Base-by-base conservation (phyloP, 495 filamentous ascomycete species). In the Immersiella caudata region DNA sequence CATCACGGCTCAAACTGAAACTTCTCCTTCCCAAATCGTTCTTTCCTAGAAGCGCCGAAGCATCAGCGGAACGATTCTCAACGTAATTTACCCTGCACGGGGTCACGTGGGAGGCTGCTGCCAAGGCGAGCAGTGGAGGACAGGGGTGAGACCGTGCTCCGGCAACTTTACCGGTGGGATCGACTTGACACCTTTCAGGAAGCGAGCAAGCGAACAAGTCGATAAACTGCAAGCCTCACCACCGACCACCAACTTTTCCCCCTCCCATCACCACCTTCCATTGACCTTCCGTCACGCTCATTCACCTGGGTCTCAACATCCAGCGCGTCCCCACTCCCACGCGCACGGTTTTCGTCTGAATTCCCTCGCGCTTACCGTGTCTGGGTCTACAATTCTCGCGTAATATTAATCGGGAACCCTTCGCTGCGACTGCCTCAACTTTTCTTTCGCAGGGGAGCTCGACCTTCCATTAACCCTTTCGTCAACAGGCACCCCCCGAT, bases 131-230 rank as follows among this genome's bases (percentile, higher is more conserved):
- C 29, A 62, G 59, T 20, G 33, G 59, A 22, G 18, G 20, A 20
- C 29, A 29, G 33, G 59, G 22, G 52, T 22, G 58, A 18, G 58
- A 60, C 21, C 33, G 35, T 20, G 35, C 59, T 29, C 27, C 36
- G 36, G 46, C 61, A 29, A 27, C 20, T 33, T 33, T 55, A 20
- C 61, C 56, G 62, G 70, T 40, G 52, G 27, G 52, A 57, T 35
- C 68, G 51, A 69, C 71, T 71, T 11, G 24, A 77, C 75, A 77
- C 75, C 75, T 77, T 77, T 72, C 75, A 75, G 73, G 73, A 72
- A 70, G 58, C 21, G 29, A 33, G 29, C 29, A 33, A 33, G 29
- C 29, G 29, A 33, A 8, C 29, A 33, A 33, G 29, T 33, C 29
- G 52, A 22, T 26, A 55, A 24, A 2, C 52, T 21, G 21, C 20